phyloP scores from a whole-genome alignment of 192 early-diverging fungal genomes.

The Powellomyces hirtus region DNA sequence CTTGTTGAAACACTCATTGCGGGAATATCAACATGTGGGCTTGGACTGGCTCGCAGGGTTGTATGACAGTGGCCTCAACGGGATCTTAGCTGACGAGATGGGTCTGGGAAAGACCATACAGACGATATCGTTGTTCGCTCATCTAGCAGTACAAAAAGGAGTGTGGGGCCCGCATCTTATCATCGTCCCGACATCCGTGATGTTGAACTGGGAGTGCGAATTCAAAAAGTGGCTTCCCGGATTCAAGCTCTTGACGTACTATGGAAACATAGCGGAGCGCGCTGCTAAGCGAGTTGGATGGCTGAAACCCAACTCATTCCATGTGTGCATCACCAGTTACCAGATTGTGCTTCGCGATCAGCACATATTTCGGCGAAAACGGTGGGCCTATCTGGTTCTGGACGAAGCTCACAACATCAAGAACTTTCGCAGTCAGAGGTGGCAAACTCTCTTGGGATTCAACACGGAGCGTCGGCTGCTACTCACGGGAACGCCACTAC shows the following conservation, averaged over 20 bases:
- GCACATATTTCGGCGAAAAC: conserved; percentile 74
- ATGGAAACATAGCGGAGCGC: conserved; percentile 80
- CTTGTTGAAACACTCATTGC: conserved; percentile 70
- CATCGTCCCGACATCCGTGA: conserved; percentile 81
- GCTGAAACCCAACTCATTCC: conserved; percentile 54
- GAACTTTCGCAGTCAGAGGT: conserved; percentile 68
- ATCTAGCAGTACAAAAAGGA: conserved; percentile 89
- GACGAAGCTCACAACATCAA: conserved; percentile 96
- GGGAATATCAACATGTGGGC: conserved; percentile 89
- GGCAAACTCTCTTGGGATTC: conserved; percentile 82
- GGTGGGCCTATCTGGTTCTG: conserved; percentile 93
- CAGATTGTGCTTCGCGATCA: conserved; percentile 83
- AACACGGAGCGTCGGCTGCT: conserved; percentile 81
- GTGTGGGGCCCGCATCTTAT: conserved; percentile 88
- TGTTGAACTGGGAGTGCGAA: conserved; percentile 94
- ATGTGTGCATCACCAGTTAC: conserved; percentile 87
- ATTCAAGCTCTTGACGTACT: conserved; percentile 83
- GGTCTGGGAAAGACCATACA: conserved; percentile 90
- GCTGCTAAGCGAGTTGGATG: conserved; percentile 49
- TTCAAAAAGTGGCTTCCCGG: conserved; percentile 76
- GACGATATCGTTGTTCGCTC: conserved; percentile 86
- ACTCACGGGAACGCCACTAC: conserved; percentile 92
- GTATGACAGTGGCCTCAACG: conserved; percentile 94
- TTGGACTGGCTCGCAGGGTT: conserved; percentile 90
- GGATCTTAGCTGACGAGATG: conserved; percentile 66